Base-by-base conservation (phyloP, 805 yeast genomes). In the Ogataea paradorogensis region DNA sequence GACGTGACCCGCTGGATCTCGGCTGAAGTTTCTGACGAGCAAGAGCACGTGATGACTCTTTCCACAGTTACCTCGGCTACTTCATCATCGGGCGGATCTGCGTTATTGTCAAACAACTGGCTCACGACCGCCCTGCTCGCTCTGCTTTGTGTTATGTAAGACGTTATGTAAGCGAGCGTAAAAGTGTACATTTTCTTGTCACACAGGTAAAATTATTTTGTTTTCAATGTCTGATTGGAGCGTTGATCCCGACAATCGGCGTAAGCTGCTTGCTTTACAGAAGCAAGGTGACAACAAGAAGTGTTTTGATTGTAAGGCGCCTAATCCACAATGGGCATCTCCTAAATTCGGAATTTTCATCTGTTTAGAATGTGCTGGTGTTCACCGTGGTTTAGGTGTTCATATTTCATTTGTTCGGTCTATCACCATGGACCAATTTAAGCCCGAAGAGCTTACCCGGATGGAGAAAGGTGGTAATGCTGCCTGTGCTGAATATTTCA, bases 311-410 rank as follows among this genome's bases (percentile, higher is more conserved):
- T 93, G 99, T 65, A 73, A 70, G 27, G 95, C 97, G 1, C 96
- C 95, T 43, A 91, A 90, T 61, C 99, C 99, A 8, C 99, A 93
- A 63, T 93, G 99, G 99, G 97, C 98, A 2, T 88, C 96, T 10
- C 98, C 98, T 26, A 93, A 93, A 64, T 89, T 91, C 66, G 99
- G 99, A 45, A 85, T 93, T 45, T 93, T 90, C 65, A 91, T 93
- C 58, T 93, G 99, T 65, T 74, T 93, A 28, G 99, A 93, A 61
- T 93, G 99, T 70, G 99, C 99, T 14, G 99, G 99, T 32, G 71
- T 84, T 41, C 99, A 93, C 63, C 76, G 95, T 63, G 95, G 98
- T 9, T 70, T 93, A 33, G 99, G 99, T 27, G 99, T 93, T 30
- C 99, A 93, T 62, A 81, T 93, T 42, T 90, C 97, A 29, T 93